Conservation (phyloP, 331 rosid species). For the Pyracantha coccinea region DNA sequence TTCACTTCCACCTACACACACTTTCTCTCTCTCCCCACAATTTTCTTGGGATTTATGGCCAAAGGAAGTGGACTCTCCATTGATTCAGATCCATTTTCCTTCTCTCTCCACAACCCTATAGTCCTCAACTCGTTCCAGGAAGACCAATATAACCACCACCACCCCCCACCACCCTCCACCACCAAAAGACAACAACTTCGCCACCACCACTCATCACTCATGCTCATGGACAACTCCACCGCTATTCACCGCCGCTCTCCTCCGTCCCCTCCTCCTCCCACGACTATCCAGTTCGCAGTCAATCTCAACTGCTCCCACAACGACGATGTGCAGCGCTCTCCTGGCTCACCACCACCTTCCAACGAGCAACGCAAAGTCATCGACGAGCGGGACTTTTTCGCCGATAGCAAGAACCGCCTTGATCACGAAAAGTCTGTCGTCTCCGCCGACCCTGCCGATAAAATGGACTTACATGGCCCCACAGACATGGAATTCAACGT, state of each 20-base stretch:
- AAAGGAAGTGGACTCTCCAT: slow-evolving; percentile 66
- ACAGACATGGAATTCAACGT: slow-evolving; percentile 26
- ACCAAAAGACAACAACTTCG: not conserved
- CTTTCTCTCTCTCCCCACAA: slow-evolving; percentile 15
- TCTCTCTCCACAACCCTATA: slow-evolving; percentile 37
- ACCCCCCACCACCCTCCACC: not conserved
- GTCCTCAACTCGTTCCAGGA: slow-evolving; percentile 61
- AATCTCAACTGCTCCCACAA: slow-evolving; percentile 33
- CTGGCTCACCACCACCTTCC: slow-evolving; percentile 18
- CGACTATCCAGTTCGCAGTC: slow-evolving; percentile 43
- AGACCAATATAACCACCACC: slow-evolving; percentile 10
- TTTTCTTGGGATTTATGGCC: slow-evolving; percentile 42
- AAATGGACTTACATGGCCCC: slow-evolving; percentile 11
- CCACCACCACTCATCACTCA: not conserved
- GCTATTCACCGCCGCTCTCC: slow-evolving; percentile 16
- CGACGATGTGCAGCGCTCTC: slow-evolving; percentile 4
- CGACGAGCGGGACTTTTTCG: slow-evolving; percentile 63
- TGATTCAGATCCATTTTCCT: slow-evolving; percentile 68
- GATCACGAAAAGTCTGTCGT: slow-evolving; percentile 1
- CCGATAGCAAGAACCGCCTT: slow-evolving; percentile 10
- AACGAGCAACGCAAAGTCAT: slow-evolving; percentile 25
- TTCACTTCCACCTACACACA: not conserved
- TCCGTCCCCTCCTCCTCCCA: slow-evolving; percentile 15
- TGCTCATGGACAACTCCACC: slow-evolving; percentile 25
- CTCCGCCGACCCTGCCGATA: slow-evolving; percentile 7